These are phyloP conservation scores for Platanus orientalis DNA, from an alignment of 164 flowering plant species.

Conservation along the genomic window DNA sequence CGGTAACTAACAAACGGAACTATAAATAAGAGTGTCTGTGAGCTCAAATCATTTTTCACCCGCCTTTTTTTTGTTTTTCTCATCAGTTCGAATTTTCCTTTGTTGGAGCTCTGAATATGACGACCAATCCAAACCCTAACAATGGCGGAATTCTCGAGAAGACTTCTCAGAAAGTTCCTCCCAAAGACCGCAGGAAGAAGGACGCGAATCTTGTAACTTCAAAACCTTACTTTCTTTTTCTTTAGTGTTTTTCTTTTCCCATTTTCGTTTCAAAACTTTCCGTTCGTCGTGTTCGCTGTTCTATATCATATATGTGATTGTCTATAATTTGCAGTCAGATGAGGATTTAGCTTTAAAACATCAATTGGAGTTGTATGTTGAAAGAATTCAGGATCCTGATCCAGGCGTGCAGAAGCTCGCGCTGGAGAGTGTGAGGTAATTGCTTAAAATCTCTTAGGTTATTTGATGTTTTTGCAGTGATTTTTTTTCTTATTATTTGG, in stretches of 20 bases:
- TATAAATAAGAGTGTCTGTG: too few relatives aligned
- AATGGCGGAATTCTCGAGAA: conserved; percentile 32
- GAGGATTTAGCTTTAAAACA: conserved; percentile 96
- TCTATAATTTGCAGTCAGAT: conserved; percentile 56
- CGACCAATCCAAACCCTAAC: conserved; percentile 33
- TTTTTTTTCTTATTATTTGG: too few relatives aligned
- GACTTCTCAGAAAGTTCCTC: conserved; percentile 48
- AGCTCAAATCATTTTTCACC: too few relatives aligned
- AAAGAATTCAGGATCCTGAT: conserved; percentile 82
- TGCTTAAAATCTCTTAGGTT: background rate
- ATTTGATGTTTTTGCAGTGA: too few relatives aligned
- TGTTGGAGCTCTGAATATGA: conserved; percentile 20
- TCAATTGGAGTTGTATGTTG: conserved; percentile 91
- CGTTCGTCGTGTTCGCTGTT: background rate
- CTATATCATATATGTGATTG: conserved; percentile 1
- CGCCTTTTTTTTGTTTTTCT: background rate
- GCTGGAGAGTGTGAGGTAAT: conserved; percentile 92
- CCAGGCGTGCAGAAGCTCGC: conserved; percentile 84
- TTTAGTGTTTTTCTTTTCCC: background rate
- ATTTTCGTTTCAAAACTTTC: too few relatives aligned
- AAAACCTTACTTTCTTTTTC: conserved; percentile 6
- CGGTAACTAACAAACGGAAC: too few relatives aligned
- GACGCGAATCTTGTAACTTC: conserved; percentile 80
- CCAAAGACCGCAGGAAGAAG: conserved; percentile 75
- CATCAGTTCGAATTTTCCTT: background rate